Conservation (phyloP, 495 filamentous ascomycete genomes). For the Letharia columbiana region DNA sequence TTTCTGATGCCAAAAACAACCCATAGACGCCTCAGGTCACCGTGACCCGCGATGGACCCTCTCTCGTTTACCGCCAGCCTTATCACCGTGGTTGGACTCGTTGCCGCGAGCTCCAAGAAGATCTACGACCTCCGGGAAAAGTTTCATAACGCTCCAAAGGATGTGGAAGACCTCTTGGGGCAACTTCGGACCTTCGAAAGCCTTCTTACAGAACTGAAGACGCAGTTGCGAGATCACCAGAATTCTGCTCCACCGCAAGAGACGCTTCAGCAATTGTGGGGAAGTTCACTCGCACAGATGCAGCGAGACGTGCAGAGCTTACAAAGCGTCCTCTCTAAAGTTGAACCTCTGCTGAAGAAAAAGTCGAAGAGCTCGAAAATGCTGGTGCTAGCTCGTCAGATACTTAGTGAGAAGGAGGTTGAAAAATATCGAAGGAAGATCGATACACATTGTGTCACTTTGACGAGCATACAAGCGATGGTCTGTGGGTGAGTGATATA, state of each 20-base stretch:
- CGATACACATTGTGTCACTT: background rate
- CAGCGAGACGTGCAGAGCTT: conserved; percentile 6
- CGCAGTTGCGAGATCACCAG: background rate
- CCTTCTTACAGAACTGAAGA: conserved; percentile 1
- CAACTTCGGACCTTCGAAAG: conserved; percentile 1
- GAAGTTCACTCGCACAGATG: background rate
- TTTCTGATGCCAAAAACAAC: background rate
- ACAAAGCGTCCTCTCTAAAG: background rate
- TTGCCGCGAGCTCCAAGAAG: conserved; percentile 1
- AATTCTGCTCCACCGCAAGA: background rate
- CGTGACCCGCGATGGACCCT: background rate
- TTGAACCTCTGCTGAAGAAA: conserved; percentile 2
- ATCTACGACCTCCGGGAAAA: conserved; percentile 1
- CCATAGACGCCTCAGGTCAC: background rate
- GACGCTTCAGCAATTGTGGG: background rate
- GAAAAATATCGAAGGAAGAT: background rate
- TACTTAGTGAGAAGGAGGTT: conserved; percentile 7
- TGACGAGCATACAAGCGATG: background rate
- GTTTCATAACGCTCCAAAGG: conserved; percentile 3
- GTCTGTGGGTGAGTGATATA: conserved; percentile 4
- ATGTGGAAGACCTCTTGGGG: conserved; percentile 10
- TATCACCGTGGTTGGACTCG: conserved; percentile 3
- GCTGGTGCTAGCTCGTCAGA: background rate
- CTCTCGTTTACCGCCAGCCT: conserved; percentile 9
- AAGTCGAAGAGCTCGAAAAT: background rate